Evolutionary conservation across 83 land plant genomes (phyloP).

Genomic region (Picea abies): DNA sequence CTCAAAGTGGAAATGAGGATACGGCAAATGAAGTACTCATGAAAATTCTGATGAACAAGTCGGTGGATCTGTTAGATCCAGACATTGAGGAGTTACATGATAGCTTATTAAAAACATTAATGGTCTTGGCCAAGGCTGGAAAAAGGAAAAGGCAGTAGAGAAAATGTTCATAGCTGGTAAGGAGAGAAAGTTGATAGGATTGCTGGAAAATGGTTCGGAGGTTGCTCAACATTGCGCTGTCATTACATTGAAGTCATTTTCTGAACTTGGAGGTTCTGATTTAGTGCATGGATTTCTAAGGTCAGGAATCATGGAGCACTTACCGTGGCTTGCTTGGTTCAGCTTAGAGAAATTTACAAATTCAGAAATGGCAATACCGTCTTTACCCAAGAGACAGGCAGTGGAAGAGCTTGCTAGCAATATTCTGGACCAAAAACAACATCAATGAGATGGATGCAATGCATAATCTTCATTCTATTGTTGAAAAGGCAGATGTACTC

Average conservation of each 20-base stretch:
- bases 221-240: slow-evolving; percentile 36
- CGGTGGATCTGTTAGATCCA: slow-evolving; percentile 38
- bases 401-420: slow-evolving; percentile 25
- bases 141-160: slow-evolving; percentile 25
- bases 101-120: slow-evolving; percentile 29
- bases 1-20: slow-evolving; percentile 31
- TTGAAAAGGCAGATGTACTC: slow-evolving; percentile 34
- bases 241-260: slow-evolving; percentile 37
- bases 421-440: slow-evolving; percentile 18
- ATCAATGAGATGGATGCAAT: slow-evolving; percentile 27
- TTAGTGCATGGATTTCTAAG: slow-evolving; percentile 19
- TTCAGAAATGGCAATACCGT: slow-evolving; percentile 13
- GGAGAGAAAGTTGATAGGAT: slow-evolving; percentile 33
- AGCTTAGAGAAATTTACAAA: slow-evolving; percentile 33
- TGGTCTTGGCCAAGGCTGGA: slow-evolving; percentile 40
- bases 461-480: slow-evolving; percentile 43
- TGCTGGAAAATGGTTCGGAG: slow-evolving; percentile 41
- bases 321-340: slow-evolving; percentile 45
- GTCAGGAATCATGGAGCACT: slow-evolving; percentile 29
- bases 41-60: slow-evolving; percentile 27
- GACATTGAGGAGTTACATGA: slow-evolving; percentile 39
- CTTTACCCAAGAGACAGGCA: slow-evolving; percentile 29
- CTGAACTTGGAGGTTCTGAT: slow-evolving; percentile 34
- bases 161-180: slow-evolving; percentile 30
- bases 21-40: slow-evolving; percentile 24